Evolutionary conservation across 345 rosid species (phyloP), one percentile per base, ranked within the genome.

Genomic region (Gossypium arboreum): DNA sequence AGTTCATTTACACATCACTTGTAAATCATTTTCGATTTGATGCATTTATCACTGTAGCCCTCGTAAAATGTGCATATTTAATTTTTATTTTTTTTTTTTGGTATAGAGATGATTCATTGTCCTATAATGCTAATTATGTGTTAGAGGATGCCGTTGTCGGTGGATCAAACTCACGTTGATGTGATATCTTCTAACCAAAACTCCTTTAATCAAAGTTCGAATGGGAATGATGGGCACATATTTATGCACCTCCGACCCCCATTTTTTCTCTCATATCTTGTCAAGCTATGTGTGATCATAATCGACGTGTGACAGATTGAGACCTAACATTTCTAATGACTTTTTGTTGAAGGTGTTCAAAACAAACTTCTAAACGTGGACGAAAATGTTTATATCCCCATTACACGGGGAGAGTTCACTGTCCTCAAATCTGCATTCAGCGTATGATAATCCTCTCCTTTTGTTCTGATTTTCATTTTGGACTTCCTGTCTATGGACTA

Each of bases 341-440:
- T 72, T 76, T 34, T 3, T 16, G 3, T 71, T 83, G 64, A 76
- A 92, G 97, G 91, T 85, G 95, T 94, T 74, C 98, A 92, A 82
- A 92, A 91, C 85, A 90, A 83, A 88, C 87, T 87, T 75, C 34
- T 84, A 75, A 94, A 91, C 78, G 13, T 91, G 79, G 97, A 94
- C 55, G 97, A 94, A 76, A 92, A 68, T 80, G 90, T 94, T 67
- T 88, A 88, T 69, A 91, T 94, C 81, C 97, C 97, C 2, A 61
- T 92, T 74, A 91, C 91, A 34, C 89, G 82, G 77, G 98, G 90
- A 24, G 98, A 94, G 85, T 90, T 77, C 73, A 77, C 97, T 12
- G 91, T 91, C 83, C 91, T 94, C 50, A 52, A 79, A 62, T 84
- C 95, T 7, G 95, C 94, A 61, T 91, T 91, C 86, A 89, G 80